Evolutionary conservation across 306 rosid species (phyloP).

Genomic region (Oxytropis ochrocephala): DNA sequence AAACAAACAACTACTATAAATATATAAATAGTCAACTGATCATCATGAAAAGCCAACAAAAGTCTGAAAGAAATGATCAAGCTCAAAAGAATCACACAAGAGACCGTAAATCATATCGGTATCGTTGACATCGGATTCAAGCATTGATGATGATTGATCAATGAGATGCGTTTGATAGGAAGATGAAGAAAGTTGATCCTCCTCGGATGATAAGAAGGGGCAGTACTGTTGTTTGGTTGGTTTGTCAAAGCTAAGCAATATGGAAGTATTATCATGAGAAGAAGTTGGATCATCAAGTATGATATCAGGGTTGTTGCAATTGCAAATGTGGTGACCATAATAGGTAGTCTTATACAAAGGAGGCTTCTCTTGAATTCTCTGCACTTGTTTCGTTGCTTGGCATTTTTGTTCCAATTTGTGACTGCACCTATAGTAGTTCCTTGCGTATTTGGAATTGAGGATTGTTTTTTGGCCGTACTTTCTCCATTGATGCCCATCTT

Average conservation of each 20-base stretch:
- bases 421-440: constrained; percentile 63
- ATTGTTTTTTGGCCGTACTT: constrained; percentile 67
- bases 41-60: too few relatives aligned
- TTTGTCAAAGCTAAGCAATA: constrained; percentile 35
- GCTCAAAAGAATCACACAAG: too few relatives aligned
- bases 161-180: too few relatives aligned
- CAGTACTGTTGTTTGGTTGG: constrained; percentile 8
- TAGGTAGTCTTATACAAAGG: constrained; percentile 41
- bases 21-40: too few relatives aligned
- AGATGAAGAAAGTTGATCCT: too few relatives aligned
- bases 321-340: constrained; percentile 47
- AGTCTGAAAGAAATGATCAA: too few relatives aligned
- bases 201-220: constrained; percentile 9
- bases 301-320: constrained; percentile 28
- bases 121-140: too few relatives aligned
- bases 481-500: constrained; percentile 71
- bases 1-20: too few relatives aligned
- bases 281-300: constrained; percentile 20
- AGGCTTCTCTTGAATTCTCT: constrained; percentile 46
- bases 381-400: constrained; percentile 58
- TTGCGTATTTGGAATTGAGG: constrained; percentile 22
- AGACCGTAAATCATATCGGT: too few relatives aligned
- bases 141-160: too few relatives aligned
- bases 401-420: constrained; percentile 60
- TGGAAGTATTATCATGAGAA: constrained; percentile 9